Conservation (phyloP, 352 stramenopile genomes). For the Globisporangium cylindrosporum region DNA sequence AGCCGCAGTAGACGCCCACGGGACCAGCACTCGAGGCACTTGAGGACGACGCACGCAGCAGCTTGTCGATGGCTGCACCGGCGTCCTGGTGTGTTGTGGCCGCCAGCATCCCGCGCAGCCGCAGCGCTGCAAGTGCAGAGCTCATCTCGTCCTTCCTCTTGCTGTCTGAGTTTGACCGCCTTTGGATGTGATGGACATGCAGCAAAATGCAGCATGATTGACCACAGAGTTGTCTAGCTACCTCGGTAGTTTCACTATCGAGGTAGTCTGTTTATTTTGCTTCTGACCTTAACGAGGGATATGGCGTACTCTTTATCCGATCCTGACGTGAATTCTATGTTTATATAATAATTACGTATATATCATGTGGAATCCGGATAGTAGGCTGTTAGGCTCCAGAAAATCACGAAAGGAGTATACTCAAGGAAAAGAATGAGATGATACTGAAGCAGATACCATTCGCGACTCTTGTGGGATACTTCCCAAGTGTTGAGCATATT, state of each 20-base stretch:
- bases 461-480: not conserved
- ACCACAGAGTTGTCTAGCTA: too few species aligned
- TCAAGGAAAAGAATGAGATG: not conserved
- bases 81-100: slow-evolving; percentile 69
- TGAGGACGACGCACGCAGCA: slow-evolving; percentile 23
- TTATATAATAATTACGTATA: too few species aligned
- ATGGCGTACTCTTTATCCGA: not conserved
- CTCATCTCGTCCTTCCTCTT: slow-evolving; percentile 48
- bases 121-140: slow-evolving; percentile 55
- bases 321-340: not conserved
- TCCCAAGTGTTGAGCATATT: not conserved
- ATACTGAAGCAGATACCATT: not conserved
- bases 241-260: too few species aligned
- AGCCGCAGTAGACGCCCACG: slow-evolving; percentile 83
- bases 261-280: too few species aligned
- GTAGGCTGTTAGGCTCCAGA: too few species aligned
- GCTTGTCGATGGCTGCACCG: slow-evolving; percentile 46
- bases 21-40: slow-evolving; percentile 8
- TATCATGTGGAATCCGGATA: too few species aligned
- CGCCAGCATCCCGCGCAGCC: slow-evolving; percentile 67
- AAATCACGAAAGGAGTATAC: not conserved
- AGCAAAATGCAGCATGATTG: not conserved
- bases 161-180: not conserved
- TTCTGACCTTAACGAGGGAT: too few species aligned
- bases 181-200: not conserved